phyloP scores from a whole-genome alignment of 179 eudicot species.

The Gypsophila paniculata region DNA sequence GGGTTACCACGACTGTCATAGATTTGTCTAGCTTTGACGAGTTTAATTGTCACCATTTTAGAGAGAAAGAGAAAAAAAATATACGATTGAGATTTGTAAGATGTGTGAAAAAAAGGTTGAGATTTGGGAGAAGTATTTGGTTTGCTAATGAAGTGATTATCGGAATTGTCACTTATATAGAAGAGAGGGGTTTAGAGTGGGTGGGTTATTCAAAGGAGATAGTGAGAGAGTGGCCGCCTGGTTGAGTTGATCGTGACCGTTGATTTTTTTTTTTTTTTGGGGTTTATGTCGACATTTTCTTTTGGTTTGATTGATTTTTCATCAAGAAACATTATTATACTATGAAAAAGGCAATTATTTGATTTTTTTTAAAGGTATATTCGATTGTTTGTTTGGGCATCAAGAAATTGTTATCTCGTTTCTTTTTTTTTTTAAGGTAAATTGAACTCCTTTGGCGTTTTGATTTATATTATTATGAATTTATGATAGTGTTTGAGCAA shows the following conservation, averaged over 20 bases:
- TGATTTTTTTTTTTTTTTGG: background rate
- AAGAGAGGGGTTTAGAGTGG: background rate
- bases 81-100: slow-evolving; percentile 1
- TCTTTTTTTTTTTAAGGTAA: too few species aligned
- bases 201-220: too few species aligned
- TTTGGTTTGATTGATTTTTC: background rate
- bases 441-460: too few species aligned
- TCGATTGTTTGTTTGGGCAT: background rate
- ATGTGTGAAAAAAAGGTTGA: background rate
- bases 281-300: slow-evolving; percentile 2
- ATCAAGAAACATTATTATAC: background rate
- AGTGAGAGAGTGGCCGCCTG: background rate
- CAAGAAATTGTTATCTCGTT: background rate
- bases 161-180: background rate
- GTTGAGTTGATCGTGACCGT: background rate
- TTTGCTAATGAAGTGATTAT: slow-evolving; percentile 1
- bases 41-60: background rate
- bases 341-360: background rate
- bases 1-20: slow-evolving; percentile 17
- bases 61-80: background rate
- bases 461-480: too few species aligned
- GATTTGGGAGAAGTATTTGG: background rate
- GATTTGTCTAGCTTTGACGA: slow-evolving; percentile 12
- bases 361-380: too few species aligned
- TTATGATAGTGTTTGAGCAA: too few species aligned